Conservation (phyloP, 441 rosid species). For the Syzygium malaccense region DNA sequence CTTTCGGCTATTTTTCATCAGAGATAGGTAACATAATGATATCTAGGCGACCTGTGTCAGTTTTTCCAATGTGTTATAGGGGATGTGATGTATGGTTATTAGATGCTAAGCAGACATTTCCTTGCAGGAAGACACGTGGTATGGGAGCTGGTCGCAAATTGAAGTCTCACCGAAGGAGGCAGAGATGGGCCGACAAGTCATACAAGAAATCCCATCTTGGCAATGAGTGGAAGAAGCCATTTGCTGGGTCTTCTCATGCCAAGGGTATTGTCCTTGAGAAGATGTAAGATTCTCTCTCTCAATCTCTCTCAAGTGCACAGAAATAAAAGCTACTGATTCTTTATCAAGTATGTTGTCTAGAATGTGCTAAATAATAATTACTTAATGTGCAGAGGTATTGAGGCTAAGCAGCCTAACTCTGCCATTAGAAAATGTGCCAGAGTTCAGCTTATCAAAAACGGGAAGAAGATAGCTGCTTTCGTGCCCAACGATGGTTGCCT, state of each 20-base stretch:
- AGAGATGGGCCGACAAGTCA: constrained; percentile 18
- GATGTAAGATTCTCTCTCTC: constrained; percentile 1
- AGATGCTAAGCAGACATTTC: not conserved
- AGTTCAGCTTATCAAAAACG: constrained; percentile 68
- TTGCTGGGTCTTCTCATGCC: constrained; percentile 25
- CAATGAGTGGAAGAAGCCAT: constrained; percentile 24
- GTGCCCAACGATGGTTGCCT: constrained; percentile 78
- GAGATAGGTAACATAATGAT: not conserved
- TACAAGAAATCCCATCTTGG: constrained; percentile 18
- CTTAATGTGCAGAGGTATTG: constrained; percentile 45
- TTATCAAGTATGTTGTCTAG: not conserved
- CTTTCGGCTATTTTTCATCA: not conserved
- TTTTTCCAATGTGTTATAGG: not conserved
- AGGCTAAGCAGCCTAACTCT: constrained; percentile 80
- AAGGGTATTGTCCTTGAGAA: constrained; percentile 26
- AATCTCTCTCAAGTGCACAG: not conserved
- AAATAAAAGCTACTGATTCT: not conserved
- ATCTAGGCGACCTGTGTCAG: not conserved
- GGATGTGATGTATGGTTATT: not conserved
- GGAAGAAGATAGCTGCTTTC: constrained; percentile 76
- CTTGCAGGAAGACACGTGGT: constrained; percentile 17
- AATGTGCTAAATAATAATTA: not conserved
- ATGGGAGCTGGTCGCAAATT: constrained; percentile 19
- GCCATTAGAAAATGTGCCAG: constrained; percentile 72
- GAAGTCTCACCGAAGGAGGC: constrained; percentile 19